phyloP scores from a whole-genome alignment of 2,329 filamentous ascomycete species.

The Decorospora gaudefroyi region DNA sequence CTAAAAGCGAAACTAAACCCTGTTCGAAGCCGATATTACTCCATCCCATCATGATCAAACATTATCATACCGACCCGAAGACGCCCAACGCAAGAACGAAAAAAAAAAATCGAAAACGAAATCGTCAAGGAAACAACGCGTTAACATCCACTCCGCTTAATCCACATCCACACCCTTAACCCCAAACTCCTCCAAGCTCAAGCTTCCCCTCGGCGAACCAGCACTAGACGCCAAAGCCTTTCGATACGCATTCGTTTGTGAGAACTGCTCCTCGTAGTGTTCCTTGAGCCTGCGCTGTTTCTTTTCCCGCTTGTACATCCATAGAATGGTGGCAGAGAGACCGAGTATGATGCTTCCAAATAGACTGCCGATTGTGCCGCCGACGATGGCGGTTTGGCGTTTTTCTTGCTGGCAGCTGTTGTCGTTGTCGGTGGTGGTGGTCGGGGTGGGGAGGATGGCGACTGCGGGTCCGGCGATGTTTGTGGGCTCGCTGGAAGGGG shows the following conservation, averaged over 20 bases:
- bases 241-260: constrained; percentile 33
- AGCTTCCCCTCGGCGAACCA: constrained; percentile 11
- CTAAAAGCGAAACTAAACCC: too few relatives aligned
- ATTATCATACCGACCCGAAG: too few relatives aligned
- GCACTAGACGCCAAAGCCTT: constrained; percentile 25
- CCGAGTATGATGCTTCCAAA: constrained; percentile 29
- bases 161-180: constrained; percentile 2
- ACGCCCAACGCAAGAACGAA: too few relatives aligned
- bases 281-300: constrained; percentile 41
- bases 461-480: constrained; percentile 14
- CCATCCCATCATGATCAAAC: too few relatives aligned
- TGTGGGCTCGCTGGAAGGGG: constrained; percentile 10
- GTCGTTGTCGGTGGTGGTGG: constrained; percentile 7
- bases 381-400: constrained; percentile 29
- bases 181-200: constrained; percentile 10
- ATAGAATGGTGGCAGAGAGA: constrained; percentile 22
- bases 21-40: too few relatives aligned
- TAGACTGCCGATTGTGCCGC: constrained; percentile 32
- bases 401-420: constrained; percentile 25
- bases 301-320: constrained; percentile 38
- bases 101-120: too few relatives aligned
- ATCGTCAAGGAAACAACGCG: too few relatives aligned
- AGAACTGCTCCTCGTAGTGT: constrained; percentile 42
- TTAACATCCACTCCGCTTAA: too few relatives aligned
- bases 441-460: constrained; percentile 13